These are phyloP conservation scores for Rhodotorula sp. DNA, from an alignment of 1,284 basidiomycete species.

Conservation along the genomic window DNA sequence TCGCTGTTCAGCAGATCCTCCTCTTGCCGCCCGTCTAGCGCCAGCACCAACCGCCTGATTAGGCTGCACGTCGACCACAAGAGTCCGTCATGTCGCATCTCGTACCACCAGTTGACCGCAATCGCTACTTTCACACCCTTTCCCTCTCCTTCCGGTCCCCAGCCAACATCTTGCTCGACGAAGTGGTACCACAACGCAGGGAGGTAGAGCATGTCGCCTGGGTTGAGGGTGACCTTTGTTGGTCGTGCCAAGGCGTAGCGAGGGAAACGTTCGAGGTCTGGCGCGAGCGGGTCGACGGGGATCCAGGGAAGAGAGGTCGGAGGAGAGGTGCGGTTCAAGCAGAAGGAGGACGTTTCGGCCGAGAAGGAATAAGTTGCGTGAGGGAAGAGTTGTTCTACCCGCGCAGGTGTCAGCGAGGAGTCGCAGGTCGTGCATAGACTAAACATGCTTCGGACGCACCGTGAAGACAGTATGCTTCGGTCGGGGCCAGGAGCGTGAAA, in stretches of 20 bases:
- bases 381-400: constrained; percentile 24
- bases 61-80: constrained; percentile 66
- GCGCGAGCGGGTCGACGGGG: constrained; percentile 41
- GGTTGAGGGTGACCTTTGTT: constrained; percentile 62
- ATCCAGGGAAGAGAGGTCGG: constrained; percentile 40
- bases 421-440: no score
- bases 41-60: constrained; percentile 53
- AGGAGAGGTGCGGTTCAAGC: constrained; percentile 14
- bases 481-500: constrained; percentile 80
- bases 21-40: constrained; percentile 25
- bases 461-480: constrained; percentile 75
- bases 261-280: constrained; percentile 27
- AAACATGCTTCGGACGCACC: constrained; percentile 71
- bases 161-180: constrained; percentile 38
- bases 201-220: constrained; percentile 80
- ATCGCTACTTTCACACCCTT: constrained; percentile 53
- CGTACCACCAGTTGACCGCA: constrained; percentile 72
- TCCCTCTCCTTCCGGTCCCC: background rate
- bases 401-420: constrained; percentile 32
- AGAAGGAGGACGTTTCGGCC: constrained; percentile 5
- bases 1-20: constrained; percentile 1
- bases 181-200: constrained; percentile 72
- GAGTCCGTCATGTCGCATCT: constrained; percentile 67
- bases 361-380: constrained; percentile 21
- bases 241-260: constrained; percentile 57